A percentile compares a stretch with the other conserved stretches of the same genome.
These are phyloP conservation scores for Malus hybrid DNA, from an alignment of 331 rosid genomes.

Conservation along the genomic window DNA sequence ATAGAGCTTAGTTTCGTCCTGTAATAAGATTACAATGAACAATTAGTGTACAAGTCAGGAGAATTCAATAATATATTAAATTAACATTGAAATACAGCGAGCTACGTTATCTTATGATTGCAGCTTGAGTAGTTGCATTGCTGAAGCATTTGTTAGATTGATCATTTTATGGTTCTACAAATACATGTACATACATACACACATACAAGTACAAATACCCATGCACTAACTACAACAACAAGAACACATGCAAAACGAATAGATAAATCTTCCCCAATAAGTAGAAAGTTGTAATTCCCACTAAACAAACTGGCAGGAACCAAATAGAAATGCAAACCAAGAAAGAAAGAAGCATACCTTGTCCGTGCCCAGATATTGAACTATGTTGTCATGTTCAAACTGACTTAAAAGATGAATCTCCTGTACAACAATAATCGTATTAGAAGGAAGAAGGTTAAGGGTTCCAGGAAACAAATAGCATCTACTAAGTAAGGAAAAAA, in stretches of 20 bases:
- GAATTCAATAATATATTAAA: not conserved
- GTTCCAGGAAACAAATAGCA: not conserved
- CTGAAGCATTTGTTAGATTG: not conserved
- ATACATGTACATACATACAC: not conserved
- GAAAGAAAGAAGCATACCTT: constrained; percentile 46
- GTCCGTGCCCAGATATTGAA: constrained; percentile 80
- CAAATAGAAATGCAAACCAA: constrained; percentile 1
- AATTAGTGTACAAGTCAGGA: not conserved
- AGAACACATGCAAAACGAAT: not conserved
- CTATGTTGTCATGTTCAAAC: constrained; percentile 90
- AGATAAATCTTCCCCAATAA: not conserved
- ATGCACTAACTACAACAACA: not conserved
- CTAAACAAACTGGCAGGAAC: not conserved
- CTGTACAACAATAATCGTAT: constrained; percentile 32
- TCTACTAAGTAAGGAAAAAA: not conserved
- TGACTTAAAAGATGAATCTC: constrained; percentile 84
- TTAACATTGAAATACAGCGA: not conserved
- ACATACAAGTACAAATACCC: not conserved
- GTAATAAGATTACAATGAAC: constrained; percentile 2
- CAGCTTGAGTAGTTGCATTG: not conserved
- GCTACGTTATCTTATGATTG: not conserved
- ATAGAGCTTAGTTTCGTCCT: constrained; percentile 69
- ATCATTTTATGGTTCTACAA: not conserved
- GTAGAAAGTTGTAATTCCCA: not conserved
- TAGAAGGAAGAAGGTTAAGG: not conserved